These are phyloP conservation scores for Neonectria neomacrospora DNA, from an alignment of 2,329 filamentous ascomycete genomes.

Conservation along the genomic window DNA sequence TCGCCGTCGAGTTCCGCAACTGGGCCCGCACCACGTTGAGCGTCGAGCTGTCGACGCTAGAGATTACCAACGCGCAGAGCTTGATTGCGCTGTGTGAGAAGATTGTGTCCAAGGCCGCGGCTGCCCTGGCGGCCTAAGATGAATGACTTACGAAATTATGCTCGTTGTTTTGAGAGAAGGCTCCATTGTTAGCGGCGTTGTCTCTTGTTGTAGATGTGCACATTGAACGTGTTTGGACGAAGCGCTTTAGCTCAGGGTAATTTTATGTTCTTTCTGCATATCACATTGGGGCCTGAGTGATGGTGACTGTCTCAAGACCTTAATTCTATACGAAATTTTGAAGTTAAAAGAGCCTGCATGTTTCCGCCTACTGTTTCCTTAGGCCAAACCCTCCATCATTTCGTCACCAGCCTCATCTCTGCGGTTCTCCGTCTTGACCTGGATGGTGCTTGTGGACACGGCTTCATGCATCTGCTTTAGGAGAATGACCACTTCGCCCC, in stretches of 20 bases:
- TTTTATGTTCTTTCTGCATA: background rate
- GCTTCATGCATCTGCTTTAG: background rate
- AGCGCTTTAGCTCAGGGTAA: background rate
- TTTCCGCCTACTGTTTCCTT: background rate
- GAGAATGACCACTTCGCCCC: background rate
- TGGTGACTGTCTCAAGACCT: background rate
- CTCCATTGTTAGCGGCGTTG: background rate
- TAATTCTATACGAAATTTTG: too few species aligned
- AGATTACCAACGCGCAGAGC: constrained; percentile 44
- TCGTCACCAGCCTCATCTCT: background rate
- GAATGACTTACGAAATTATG: background rate
- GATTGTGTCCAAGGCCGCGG: constrained; percentile 31
- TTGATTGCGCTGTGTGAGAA: constrained; percentile 44
- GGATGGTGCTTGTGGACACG: background rate
- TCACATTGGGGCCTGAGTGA: too few species aligned
- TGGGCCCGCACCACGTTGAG: constrained; percentile 40
- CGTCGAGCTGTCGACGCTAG: constrained; percentile 42
- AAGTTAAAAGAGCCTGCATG: too few species aligned
- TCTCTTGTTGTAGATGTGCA: background rate
- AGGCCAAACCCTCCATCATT: background rate
- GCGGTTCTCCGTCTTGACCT: background rate
- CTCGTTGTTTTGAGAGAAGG: background rate
- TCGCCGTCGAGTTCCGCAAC: constrained; percentile 47
- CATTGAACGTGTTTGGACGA: background rate
- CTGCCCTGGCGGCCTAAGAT: constrained; percentile 4